Base-by-base conservation (phyloP, 441 rosid species). In the Mallotus japonicus region DNA sequence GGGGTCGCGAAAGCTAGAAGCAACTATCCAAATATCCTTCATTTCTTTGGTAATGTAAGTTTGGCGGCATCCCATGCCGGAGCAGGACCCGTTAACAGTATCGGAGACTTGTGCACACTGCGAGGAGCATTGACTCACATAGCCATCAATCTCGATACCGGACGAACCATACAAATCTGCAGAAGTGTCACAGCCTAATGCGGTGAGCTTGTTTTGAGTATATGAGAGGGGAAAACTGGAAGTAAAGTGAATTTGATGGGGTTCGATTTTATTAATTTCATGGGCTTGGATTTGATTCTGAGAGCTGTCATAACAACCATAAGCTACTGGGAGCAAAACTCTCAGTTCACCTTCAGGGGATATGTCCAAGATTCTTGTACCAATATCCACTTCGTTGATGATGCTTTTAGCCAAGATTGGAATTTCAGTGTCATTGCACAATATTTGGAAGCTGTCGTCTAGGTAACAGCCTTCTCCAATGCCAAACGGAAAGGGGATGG, bases 41-140 rank as follows among this genome's bases (percentile, higher is more conserved):
- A 19, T 6, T 8, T 15, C 47, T 7, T 37, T 37, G 15, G 59
- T 58, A 28, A 67, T 51, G 19, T n/a, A 32, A 51, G 11, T 28
- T 42, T 68, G 76, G 59, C 73, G 59, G 59, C 80, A 73, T 7
- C 74, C 80, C 0, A 16, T 62, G 17, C 76, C 74, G 12, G 50
- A 10, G 14, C 77, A 78, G n/a, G 73, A 42, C 6, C 66, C 49
- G 13, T 62, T 42, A 4, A 40, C 20, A 42, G 17, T 11, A 5
- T 40, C 47, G 4, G 32, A 20, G 6, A 7, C 0, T 5, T 9
- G 5, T 8, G 9, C 13, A 20, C 60, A 56, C 4, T 56, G 6
- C 14, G 60, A 54, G 8, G 20, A 11, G 60, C 32, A 20, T 19
- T 13, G 13, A 20, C 12, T 19, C 16, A 5, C 11, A 16, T 17